phyloP scores from a whole-genome alignment of 1,284 basidiomycete genomes.

The Tilletia indica region DNA sequence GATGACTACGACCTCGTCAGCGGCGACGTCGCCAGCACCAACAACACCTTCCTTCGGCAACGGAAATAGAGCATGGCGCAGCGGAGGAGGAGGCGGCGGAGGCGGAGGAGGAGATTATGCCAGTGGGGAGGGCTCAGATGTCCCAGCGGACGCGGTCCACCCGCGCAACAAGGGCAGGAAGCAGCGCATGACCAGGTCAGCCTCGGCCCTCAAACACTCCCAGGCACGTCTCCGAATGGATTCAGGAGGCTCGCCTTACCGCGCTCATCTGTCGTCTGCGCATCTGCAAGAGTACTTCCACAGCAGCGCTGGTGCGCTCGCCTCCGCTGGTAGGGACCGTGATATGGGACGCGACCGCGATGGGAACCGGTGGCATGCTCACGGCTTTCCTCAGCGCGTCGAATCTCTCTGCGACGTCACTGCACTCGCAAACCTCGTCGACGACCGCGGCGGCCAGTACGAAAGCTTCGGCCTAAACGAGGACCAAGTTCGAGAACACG shows the following conservation, averaged over 20 bases:
- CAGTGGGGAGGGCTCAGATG: too few species aligned
- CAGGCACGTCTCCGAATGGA: not conserved
- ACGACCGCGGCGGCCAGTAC: constrained; percentile 46
- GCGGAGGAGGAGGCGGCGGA: not conserved
- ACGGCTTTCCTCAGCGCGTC: constrained; percentile 38
- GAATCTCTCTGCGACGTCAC: constrained; percentile 46
- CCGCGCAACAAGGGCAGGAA: constrained; percentile 4
- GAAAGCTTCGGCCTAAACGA: constrained; percentile 38
- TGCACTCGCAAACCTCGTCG: constrained; percentile 45
- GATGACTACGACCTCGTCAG: not conserved
- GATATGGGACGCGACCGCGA: constrained; percentile 6
- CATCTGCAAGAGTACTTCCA: not conserved
- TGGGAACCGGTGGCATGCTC: constrained; percentile 26
- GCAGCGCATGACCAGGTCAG: not conserved
- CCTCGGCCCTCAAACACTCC: not conserved
- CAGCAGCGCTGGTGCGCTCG: constrained; percentile 7
- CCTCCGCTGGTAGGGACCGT: not conserved
- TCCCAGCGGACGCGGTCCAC: not conserved
- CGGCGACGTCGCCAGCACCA: not conserved
- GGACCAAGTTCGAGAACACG: constrained; percentile 37
- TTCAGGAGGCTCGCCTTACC: constrained; percentile 5
- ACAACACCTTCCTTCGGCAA: not conserved
- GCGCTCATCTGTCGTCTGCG: not conserved
- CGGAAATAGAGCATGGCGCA: not conserved
- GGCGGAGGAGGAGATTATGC: not conserved